These are phyloP conservation scores for Dactylellina cionopaga DNA, from an alignment of 2,329 filamentous ascomycete genomes.

Conservation along the genomic window DNA sequence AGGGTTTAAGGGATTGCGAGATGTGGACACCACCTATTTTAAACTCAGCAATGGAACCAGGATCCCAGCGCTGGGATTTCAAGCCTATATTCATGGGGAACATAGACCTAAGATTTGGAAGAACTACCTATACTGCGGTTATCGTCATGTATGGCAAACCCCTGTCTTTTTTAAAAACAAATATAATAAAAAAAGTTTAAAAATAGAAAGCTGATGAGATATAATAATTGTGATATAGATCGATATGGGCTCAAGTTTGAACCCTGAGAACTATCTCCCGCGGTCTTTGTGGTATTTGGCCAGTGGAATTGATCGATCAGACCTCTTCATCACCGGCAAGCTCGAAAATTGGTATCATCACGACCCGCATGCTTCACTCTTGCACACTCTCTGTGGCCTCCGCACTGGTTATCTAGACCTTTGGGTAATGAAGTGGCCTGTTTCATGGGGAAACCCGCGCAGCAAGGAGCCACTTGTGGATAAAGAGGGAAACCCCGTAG, in stretches of 20 bases:
- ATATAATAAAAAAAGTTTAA: too few species aligned
- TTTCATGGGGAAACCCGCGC: slow-evolving; percentile 9
- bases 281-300: slow-evolving; percentile 23
- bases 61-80: slow-evolving; percentile 27
- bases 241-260: slow-evolving; percentile 24
- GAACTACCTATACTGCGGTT: slow-evolving; percentile 2
- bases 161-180: too few species aligned
- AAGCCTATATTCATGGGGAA: slow-evolving; percentile 11
- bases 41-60: slow-evolving; percentile 11
- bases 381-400: slow-evolving; percentile 18
- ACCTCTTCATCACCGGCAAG: slow-evolving; percentile 38
- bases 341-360: slow-evolving; percentile 41
- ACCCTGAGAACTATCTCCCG: slow-evolving; percentile 6
- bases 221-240: not conserved
- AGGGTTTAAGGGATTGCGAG: not conserved
- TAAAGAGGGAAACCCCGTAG: slow-evolving; percentile 23
- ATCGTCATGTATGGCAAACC: slow-evolving; percentile 12
- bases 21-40: not conserved
- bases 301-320: slow-evolving; percentile 4
- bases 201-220: too few species aligned
- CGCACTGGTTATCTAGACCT: slow-evolving; percentile 41
- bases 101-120: slow-evolving; percentile 20
- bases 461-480: not conserved
- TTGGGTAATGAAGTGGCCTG: slow-evolving; percentile 38
- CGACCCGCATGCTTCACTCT: slow-evolving; percentile 16